Evolutionary conservation across 225 moss, liverwort and hornwort species (phyloP).

Genomic region (Lunularia cruciata): DNA sequence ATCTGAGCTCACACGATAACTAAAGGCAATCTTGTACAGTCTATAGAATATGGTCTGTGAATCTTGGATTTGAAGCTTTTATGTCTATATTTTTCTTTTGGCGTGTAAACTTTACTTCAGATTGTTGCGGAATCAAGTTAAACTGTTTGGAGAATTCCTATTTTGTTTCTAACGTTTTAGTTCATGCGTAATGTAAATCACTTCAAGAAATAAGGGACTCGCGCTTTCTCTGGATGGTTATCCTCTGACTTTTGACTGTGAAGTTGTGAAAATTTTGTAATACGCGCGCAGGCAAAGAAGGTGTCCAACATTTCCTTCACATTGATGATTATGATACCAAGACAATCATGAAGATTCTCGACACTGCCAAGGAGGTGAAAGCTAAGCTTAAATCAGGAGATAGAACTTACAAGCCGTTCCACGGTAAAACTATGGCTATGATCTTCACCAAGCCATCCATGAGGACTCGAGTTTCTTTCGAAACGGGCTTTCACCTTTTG

Average conservation of each 20-base stretch:
- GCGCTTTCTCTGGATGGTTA: neutral
- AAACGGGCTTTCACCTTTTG: constrained; percentile 85
- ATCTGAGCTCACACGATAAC: no score
- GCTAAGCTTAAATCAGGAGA: constrained; percentile 77
- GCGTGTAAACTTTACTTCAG: no score
- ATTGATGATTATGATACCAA: constrained; percentile 87
- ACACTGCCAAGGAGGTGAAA: constrained; percentile 78
- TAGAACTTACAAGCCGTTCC: constrained; percentile 74
- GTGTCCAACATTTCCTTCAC: constrained; percentile 74
- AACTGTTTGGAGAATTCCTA: no score
- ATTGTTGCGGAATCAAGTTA: no score
- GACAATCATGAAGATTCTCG: constrained; percentile 66
- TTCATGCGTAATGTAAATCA: no score
- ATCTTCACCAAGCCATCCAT: constrained; percentile 97
- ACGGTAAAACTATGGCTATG: constrained; percentile 93
- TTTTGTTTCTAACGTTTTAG: no score
- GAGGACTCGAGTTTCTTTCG: constrained; percentile 95
- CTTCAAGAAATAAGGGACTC: neutral
- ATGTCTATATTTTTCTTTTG: no score
- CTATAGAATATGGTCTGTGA: no score
- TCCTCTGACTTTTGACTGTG: neutral
- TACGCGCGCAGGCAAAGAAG: constrained; percentile 42
- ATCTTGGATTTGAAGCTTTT: no score
- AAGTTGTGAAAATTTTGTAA: neutral
- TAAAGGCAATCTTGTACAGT: no score